Conservation (phyloP, 1,139 yeast genomes). For the Lodderomyces jiufengensis region DNA sequence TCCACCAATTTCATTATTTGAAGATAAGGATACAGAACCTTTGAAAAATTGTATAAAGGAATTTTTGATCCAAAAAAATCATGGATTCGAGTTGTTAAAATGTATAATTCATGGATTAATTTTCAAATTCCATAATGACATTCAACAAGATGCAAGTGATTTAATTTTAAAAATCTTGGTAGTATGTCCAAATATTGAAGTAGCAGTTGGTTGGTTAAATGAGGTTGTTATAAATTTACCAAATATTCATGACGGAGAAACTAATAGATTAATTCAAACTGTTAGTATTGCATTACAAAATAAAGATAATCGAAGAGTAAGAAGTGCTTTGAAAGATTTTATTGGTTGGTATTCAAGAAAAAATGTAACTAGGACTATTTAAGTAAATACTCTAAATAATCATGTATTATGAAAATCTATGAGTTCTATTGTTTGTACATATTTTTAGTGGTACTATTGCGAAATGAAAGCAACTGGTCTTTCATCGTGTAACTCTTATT, state of each 20-base stretch:
- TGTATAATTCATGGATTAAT: conserved; percentile 65
- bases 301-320: conserved; percentile 70
- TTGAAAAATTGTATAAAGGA: conserved; percentile 48
- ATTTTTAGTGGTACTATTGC: no score
- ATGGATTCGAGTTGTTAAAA: conserved; percentile 57
- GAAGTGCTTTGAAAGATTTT: conserved; percentile 70
- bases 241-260: conserved; percentile 64
- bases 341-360: conserved; percentile 81
- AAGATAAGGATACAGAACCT: conserved; percentile 41
- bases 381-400: no score
- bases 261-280: conserved; percentile 53
- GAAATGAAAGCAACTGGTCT: no score
- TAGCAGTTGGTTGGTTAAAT: conserved; percentile 59
- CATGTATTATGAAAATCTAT: no score
- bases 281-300: conserved; percentile 60
- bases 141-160: conserved; percentile 73
- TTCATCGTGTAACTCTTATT: no score
- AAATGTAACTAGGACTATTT: conserved; percentile 47
- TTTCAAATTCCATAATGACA: conserved; percentile 67
- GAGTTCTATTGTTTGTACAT: no score
- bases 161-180: conserved; percentile 64
- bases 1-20: conserved; percentile 73
- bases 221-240: conserved; percentile 55
- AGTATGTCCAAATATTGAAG: conserved; percentile 41
- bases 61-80: conserved; percentile 36